These are phyloP conservation scores for Leptomonas pyrrhocoris DNA, from an alignment of 208 protist genomes.

Conservation along the genomic window DNA sequence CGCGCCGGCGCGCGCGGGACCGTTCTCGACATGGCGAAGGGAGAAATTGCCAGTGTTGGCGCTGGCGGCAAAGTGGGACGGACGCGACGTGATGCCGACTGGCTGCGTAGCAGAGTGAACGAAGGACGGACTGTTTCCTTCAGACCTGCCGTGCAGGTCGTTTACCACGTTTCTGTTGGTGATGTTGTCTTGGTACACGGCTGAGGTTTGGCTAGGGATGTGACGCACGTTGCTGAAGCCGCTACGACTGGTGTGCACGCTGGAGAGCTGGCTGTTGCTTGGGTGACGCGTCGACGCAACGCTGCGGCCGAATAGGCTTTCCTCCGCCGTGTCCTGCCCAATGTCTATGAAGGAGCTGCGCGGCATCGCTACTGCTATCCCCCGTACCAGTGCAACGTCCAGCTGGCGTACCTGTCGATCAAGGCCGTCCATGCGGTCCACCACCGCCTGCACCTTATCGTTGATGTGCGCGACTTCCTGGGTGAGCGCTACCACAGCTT, in stretches of 20 bases:
- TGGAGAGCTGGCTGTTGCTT: constrained; percentile 13
- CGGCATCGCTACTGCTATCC: neutral
- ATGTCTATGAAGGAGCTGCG: neutral
- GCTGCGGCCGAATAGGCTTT: constrained; percentile 17
- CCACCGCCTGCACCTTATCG: constrained; percentile 42
- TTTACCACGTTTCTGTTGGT: neutral
- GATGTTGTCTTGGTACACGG: neutral
- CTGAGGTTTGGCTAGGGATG: neutral
- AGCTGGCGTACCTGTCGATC: constrained; percentile 46
- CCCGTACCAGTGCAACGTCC: constrained; percentile 22
- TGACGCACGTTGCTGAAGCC: neutral
- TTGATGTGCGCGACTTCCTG: constrained; percentile 46
- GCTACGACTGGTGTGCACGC: neutral
- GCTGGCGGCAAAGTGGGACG: neutral
- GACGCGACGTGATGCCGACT: neutral
- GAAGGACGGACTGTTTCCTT: neutral
- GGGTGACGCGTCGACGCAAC: constrained; percentile 16
- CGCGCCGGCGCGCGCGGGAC: neutral
- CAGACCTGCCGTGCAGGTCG: neutral
- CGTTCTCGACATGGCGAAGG: neutral
- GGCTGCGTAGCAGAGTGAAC: neutral
- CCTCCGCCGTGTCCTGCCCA: constrained; percentile 6
- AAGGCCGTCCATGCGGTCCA: constrained; percentile 36
- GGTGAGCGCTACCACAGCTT: constrained; percentile 9
- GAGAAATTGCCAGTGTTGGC: neutral